phyloP scores from a whole-genome alignment of 345 rosid genomes.

The Moringa oleifera region DNA sequence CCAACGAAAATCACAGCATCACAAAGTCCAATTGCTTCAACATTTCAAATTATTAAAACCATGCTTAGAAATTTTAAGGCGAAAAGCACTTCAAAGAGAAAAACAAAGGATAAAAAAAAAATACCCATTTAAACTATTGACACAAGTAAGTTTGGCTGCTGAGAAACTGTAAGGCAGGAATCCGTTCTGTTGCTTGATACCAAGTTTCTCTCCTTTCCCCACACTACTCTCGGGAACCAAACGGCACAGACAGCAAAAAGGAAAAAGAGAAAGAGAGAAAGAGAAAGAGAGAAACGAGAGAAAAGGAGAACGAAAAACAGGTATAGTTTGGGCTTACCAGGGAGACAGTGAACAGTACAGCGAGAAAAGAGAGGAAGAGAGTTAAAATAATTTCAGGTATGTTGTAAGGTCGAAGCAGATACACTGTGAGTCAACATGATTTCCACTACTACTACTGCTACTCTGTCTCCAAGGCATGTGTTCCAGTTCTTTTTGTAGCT shows the following conservation, averaged over 20 bases:
- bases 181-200: slow-evolving; percentile 12
- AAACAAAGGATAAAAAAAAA: neutral
- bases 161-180: slow-evolving; percentile 6
- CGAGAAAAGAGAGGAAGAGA: neutral
- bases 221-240: slow-evolving; percentile 17
- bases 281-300: too few relatives aligned
- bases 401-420: slow-evolving; percentile 29
- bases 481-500: slow-evolving; percentile 23
- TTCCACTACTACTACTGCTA: slow-evolving; percentile 25
- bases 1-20: neutral
- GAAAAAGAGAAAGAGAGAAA: neutral
- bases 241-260: slow-evolving; percentile 1
- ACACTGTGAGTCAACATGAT: slow-evolving; percentile 47
- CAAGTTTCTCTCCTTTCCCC: slow-evolving; percentile 8
- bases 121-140: slow-evolving; percentile 7
- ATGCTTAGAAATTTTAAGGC: neutral
- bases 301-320: too few relatives aligned
- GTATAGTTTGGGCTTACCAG: slow-evolving; percentile 16
- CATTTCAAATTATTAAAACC: neutral
- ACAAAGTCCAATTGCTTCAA: neutral
- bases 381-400: neutral
- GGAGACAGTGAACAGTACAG: neutral
- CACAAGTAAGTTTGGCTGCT: neutral
- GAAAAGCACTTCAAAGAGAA: slow-evolving; percentile 1
- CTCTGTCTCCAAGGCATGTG: slow-evolving; percentile 25